phyloP scores from a whole-genome alignment of 176 grass and related monocot species.

The Chloris gayana region DNA sequence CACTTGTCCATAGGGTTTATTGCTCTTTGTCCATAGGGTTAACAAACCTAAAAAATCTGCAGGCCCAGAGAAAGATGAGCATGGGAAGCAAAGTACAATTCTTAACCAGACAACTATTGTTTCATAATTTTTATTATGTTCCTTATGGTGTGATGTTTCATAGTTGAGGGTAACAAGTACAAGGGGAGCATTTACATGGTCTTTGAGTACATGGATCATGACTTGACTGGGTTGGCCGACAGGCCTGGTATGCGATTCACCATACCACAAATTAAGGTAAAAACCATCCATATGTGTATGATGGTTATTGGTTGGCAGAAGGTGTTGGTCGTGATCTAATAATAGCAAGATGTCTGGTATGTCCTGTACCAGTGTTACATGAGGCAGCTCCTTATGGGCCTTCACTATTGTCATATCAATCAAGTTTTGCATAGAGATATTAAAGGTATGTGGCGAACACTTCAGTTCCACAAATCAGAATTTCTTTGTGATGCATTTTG shows the following conservation, averaged over 20 bases:
- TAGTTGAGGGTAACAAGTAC: slow-evolving; percentile 67
- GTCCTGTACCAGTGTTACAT: slow-evolving; percentile 65
- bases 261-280: slow-evolving; percentile 90
- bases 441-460: slow-evolving; percentile 59
- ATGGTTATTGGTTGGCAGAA: slow-evolving; percentile 35
- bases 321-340: slow-evolving; percentile 26
- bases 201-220: slow-evolving; percentile 91
- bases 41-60: neutral
- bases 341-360: slow-evolving; percentile 19
- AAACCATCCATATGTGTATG: slow-evolving; percentile 40
- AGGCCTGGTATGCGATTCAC: slow-evolving; percentile 73
- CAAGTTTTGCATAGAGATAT: slow-evolving; percentile 97
- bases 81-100: slow-evolving; percentile 74
- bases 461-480: neutral
- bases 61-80: slow-evolving; percentile 87
- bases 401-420: slow-evolving; percentile 90
- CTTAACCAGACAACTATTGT: neutral
- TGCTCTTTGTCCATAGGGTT: neutral
- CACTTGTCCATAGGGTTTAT: neutral
- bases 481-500: neutral
- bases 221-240: slow-evolving; percentile 80
- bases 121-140: neutral
- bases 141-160: slow-evolving; percentile 9
- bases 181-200: slow-evolving; percentile 88
- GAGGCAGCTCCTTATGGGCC: slow-evolving; percentile 87